Base-by-base conservation (phyloP, 306 rosid species). In the Sphenostylis stenocarpa region DNA sequence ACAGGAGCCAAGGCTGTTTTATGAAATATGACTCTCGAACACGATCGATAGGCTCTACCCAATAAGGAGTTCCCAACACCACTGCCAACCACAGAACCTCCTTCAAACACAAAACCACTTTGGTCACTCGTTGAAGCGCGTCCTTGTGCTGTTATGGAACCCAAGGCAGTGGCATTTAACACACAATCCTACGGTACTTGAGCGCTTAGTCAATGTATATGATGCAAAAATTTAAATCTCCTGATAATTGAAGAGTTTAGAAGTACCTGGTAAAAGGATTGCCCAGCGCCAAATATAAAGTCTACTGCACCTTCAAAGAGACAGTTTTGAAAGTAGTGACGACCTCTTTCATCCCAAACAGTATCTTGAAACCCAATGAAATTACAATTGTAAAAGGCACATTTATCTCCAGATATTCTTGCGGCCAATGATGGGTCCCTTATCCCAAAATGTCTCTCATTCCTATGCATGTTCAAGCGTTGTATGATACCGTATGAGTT, bases 201-300 rank as follows among this genome's bases (percentile, higher is more conserved):
- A 20, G 20, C 3, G 0, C 29, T 53, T 53, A 53, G 9, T 21
- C 29, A 51, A 16, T 4, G 48, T 47, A 10, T 34, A 47, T 15
- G 8, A 48, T 9, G 1, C 17, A n/a, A n/a, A n/a, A n/a, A n/a
- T n/a, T n/a, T n/a, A n/a, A n/a, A n/a, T n/a, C n/a, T n/a, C n/a
- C n/a, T n/a, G n/a, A n/a, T n/a, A n/a, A n/a, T n/a, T n/a, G n/a
- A n/a, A n/a, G n/a, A n/a, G n/a, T n/a, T n/a, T n/a, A n/a, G n/a
- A n/a, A n/a, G n/a, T n/a, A n/a, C n/a, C 81, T 68, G 60, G 19
- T 68, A 88, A 13, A 51, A 44, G 19, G 91, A 85, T 10, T 84
- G 88, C 11, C 86, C 89, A 16, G 0, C 15, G 12, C 91, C 89
- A 53, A 80, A 88, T 4, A 88, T 85, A 33, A 88, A 83, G 57